These are phyloP conservation scores for Podila minutissima DNA, from an alignment of 192 early-diverging fungal genomes.

Conservation along the genomic window DNA sequence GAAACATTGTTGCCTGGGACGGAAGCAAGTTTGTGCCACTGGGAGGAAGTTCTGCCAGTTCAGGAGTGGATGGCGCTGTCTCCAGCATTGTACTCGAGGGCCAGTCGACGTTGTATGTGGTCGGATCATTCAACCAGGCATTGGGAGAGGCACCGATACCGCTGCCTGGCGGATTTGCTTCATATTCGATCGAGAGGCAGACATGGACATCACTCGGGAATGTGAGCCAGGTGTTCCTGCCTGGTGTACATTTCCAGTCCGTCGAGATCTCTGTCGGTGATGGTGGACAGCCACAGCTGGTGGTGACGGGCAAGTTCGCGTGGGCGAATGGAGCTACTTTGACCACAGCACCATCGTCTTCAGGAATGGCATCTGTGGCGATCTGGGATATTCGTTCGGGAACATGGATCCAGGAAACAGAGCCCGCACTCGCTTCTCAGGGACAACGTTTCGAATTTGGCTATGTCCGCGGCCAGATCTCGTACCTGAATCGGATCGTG, in stretches of 20 bases:
- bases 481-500: slow-evolving; percentile 23
- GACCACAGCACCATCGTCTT: not conserved
- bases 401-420: slow-evolving; percentile 11
- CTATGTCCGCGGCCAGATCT: slow-evolving; percentile 25
- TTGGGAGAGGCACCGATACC: not conserved
- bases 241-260: slow-evolving; percentile 12
- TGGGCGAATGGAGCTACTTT: not conserved
- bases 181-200: slow-evolving; percentile 6
- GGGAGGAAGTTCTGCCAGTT: not conserved
- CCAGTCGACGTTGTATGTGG: slow-evolving; percentile 35
- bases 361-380: slow-evolving; percentile 5
- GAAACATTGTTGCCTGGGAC: slow-evolving; percentile 70
- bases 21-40: slow-evolving; percentile 24
- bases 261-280: slow-evolving; percentile 15
- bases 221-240: slow-evolving; percentile 9
- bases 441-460: slow-evolving; percentile 17
- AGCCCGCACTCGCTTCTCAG: not conserved
- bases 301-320: slow-evolving; percentile 15
- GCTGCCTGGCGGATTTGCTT: slow-evolving; percentile 14
- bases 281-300: slow-evolving; percentile 19
- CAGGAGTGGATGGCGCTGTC: slow-evolving; percentile 62
- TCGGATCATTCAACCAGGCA: slow-evolving; percentile 39
- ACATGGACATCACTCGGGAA: slow-evolving; percentile 33
- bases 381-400: slow-evolving; percentile 23
- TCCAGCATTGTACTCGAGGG: slow-evolving; percentile 42